These are phyloP conservation scores for Aristolochia fimbriata DNA, from an alignment of 164 flowering plant species.

Conservation along the genomic window DNA sequence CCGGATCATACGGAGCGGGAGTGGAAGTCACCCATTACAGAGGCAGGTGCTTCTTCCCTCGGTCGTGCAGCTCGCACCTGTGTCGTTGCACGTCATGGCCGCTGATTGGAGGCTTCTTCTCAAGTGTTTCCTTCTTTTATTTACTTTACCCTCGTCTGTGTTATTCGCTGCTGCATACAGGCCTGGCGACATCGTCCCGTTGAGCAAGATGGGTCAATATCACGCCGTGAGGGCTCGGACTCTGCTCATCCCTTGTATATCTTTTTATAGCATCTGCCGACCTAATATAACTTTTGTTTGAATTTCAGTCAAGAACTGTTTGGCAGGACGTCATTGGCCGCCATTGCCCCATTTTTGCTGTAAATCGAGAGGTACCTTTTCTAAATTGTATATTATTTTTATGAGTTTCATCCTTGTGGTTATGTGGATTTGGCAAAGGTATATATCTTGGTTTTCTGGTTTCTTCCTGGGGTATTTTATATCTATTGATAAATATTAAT, in stretches of 20 bases:
- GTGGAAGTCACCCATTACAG: no score
- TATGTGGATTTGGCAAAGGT: no score
- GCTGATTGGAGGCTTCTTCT: no score
- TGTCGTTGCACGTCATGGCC: no score
- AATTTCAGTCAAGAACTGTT: conserved; percentile 63
- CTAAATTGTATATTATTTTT: no score
- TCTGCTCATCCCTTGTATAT: conserved; percentile 3
- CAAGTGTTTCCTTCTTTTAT: neutral
- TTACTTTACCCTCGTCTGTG: conserved; percentile 12
- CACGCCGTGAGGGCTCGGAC: conserved; percentile 49
- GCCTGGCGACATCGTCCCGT: conserved; percentile 89
- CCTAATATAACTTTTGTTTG: neutral
- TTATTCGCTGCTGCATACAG: conserved; percentile 45
- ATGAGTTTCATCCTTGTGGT: no score
- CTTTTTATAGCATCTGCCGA: neutral
- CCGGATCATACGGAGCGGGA: no score
- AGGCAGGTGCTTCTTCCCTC: no score
- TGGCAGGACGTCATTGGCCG: conserved; percentile 92
- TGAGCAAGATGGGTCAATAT: conserved; percentile 93
- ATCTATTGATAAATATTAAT: neutral
- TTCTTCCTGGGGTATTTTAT: no score
- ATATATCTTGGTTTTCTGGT: no score
- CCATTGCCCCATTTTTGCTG: conserved; percentile 85
- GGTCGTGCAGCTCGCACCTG: no score
- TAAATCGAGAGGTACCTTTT: conserved; percentile 83